Evolutionary conservation across 163 green algal species (phyloP).

Genomic region (Picocystis sp.): DNA sequence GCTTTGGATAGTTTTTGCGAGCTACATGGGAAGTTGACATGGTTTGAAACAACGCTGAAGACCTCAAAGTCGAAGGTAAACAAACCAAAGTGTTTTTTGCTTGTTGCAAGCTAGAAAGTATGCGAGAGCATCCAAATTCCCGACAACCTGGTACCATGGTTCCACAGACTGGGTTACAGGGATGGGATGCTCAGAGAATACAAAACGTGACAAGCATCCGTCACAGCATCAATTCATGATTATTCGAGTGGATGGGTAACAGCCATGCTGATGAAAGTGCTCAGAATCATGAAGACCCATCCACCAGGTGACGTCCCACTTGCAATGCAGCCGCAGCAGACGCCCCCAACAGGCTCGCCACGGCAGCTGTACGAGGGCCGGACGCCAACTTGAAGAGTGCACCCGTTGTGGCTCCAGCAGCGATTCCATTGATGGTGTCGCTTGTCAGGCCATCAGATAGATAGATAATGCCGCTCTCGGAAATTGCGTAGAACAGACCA

Average conservation of each 20-base stretch:
- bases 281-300: background rate
- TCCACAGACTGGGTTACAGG: too few species aligned
- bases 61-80: too few species aligned
- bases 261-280: background rate
- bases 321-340: conserved; percentile 31
- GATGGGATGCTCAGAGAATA: too few species aligned
- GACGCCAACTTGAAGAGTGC: conserved; percentile 54
- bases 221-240: too few species aligned
- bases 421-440: conserved; percentile 22
- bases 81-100: too few species aligned
- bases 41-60: too few species aligned
- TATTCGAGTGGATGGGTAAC: background rate
- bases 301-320: conserved; percentile 15
- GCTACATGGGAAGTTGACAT: too few species aligned
- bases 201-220: too few species aligned
- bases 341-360: conserved; percentile 46
- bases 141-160: too few species aligned
- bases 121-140: too few species aligned
- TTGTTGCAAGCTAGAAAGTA: too few species aligned
- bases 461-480: conserved; percentile 42
- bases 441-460: conserved; percentile 28
- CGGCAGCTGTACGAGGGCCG: conserved; percentile 43
- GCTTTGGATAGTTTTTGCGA: too few species aligned
- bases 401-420: conserved; percentile 42
- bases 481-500: conserved; percentile 52